These are phyloP conservation scores for Lipomyces mesembrius DNA, from an alignment of 805 yeast species.

Conservation along the genomic window DNA sequence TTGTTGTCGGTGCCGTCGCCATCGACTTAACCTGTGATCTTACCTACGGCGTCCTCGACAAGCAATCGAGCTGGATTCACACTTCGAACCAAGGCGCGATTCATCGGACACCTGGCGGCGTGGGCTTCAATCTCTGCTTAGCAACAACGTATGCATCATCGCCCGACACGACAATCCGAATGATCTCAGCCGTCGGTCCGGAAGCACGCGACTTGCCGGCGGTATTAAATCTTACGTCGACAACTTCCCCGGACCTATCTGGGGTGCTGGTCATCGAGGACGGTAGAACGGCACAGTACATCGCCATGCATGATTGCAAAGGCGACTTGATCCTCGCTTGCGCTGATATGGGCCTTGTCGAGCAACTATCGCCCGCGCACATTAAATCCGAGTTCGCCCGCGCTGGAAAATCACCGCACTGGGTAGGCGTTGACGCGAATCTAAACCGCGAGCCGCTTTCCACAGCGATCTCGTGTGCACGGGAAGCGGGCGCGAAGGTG, in stretches of 20 bases:
- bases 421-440: conserved; percentile 71
- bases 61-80: conserved; percentile 37
- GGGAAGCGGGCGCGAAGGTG: conserved; percentile 44
- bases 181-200: conserved; percentile 66
- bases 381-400: conserved; percentile 50
- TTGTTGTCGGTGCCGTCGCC: conserved; percentile 75
- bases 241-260: conserved; percentile 18
- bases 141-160: conserved; percentile 55
- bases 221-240: conserved; percentile 16
- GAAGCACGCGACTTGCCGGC: conserved; percentile 48
- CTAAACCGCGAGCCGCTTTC: conserved; percentile 53
- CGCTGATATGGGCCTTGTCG: conserved; percentile 78
- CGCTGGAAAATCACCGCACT: conserved; percentile 41
- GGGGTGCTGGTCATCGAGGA: conserved; percentile 40
- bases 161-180: conserved; percentile 40
- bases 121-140: conserved; percentile 76
- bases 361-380: conserved; percentile 53
- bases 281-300: conserved; percentile 67
- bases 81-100: conserved; percentile 79
- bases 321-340: conserved; percentile 77
- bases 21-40: conserved; percentile 64
- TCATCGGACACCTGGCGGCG: conserved; percentile 73
- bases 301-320: conserved; percentile 62
- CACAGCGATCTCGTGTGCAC: conserved; percentile 46
- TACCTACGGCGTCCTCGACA: conserved; percentile 37